A percentile compares a stretch with the other conserved stretches of the same genome.
Conservation (phyloP, 176 grass and related monocot species). For the Rhynchospora pubera region DNA sequence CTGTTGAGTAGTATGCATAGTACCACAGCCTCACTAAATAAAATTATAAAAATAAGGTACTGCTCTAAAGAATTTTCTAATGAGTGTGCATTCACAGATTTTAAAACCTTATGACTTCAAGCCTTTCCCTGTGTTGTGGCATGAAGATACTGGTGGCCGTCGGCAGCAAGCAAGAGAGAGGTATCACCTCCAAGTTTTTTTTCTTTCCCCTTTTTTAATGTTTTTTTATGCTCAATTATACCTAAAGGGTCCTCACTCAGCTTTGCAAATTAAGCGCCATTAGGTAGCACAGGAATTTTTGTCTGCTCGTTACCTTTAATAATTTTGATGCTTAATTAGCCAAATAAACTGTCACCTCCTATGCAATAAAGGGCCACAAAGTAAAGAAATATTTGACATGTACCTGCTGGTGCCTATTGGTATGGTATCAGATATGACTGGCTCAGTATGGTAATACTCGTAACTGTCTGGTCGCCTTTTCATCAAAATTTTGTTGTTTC, state of each 20-base stretch:
- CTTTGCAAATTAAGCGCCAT: neutral
- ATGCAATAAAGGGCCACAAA: neutral
- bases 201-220: neutral
- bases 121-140: slow-evolving; percentile 90
- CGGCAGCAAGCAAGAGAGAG: slow-evolving; percentile 72
- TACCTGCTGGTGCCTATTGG: neutral
- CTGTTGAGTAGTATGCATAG: too few species aligned
- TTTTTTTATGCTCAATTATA: neutral
- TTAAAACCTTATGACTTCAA: slow-evolving; percentile 83
- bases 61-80: slow-evolving; percentile 7
- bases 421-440: slow-evolving; percentile 6
- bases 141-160: slow-evolving; percentile 69
- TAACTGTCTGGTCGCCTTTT: neutral
- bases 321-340: neutral
- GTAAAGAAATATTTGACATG: slow-evolving; percentile 11
- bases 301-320: neutral
- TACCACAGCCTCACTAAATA: neutral
- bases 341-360: slow-evolving; percentile 8
- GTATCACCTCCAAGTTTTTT: slow-evolving; percentile 22
- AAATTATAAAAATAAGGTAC: neutral
- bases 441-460: slow-evolving; percentile 7
- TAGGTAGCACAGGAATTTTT: neutral
- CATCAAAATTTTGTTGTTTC: slow-evolving; percentile 2
- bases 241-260: neutral
- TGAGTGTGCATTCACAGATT: slow-evolving; percentile 38